Conservation (phyloP, 371 early-diverging fungal species). For the Rhizopus arrhizus region DNA sequence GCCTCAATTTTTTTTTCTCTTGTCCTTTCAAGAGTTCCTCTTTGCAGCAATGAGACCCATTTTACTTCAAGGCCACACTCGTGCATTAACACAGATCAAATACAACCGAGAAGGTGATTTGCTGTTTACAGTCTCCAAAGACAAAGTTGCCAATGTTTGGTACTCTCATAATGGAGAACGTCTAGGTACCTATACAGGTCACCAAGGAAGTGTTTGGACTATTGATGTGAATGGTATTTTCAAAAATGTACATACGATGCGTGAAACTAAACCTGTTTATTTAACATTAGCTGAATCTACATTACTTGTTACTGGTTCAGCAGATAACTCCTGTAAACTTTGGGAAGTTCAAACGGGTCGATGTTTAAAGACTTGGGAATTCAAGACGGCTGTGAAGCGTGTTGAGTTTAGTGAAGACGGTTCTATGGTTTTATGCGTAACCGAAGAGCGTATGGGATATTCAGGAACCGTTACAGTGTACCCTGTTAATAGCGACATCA, state of each 20-base stretch:
- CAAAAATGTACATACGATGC: background rate
- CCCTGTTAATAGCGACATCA: slow-evolving; percentile 68
- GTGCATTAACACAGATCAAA: slow-evolving; percentile 97
- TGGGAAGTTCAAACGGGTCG: slow-evolving; percentile 97
- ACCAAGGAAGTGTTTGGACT: slow-evolving; percentile 95
- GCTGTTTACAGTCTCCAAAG: slow-evolving; percentile 96
- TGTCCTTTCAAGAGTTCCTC: slow-evolving; percentile 4
- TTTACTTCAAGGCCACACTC: slow-evolving; percentile 94
- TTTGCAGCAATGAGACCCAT: slow-evolving; percentile 77
- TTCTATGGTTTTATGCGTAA: slow-evolving; percentile 84
- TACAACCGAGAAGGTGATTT: slow-evolving; percentile 99
- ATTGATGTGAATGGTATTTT: slow-evolving; percentile 85
- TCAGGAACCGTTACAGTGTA: slow-evolving; percentile 83
- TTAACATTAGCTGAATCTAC: slow-evolving; percentile 59
- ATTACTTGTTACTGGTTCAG: slow-evolving; percentile 89
- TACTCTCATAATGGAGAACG: slow-evolving; percentile 97
- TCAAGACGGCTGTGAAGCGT: slow-evolving; percentile 90
- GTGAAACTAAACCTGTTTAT: background rate
- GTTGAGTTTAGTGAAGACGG: slow-evolving; percentile 92
- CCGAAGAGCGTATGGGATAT: slow-evolving; percentile 96
- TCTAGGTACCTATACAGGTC: slow-evolving; percentile 94
- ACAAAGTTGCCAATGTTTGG: slow-evolving; percentile 93
- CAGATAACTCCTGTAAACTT: slow-evolving; percentile 91
- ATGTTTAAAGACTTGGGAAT: slow-evolving; percentile 85
- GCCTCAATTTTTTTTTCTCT: slow-evolving; percentile 21